phyloP scores from a whole-genome alignment of 2,329 filamentous ascomycete genomes.

The Colletotrichum eleusines region DNA sequence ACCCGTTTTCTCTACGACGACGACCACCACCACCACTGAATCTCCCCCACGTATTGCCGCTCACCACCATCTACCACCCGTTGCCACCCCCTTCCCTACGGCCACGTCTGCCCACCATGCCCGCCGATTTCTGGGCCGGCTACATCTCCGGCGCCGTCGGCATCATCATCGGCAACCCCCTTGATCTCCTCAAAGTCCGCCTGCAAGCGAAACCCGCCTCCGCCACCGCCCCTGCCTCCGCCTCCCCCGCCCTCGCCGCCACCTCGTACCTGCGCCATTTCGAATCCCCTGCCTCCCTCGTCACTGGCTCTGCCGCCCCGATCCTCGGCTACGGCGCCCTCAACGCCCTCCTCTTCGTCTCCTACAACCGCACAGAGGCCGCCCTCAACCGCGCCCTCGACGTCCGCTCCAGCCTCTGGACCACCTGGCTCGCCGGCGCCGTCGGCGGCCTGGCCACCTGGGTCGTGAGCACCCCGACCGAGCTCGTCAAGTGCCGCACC shows the following conservation, averaged over 20 bases:
- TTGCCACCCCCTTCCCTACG: background rate
- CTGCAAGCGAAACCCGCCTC: slow-evolving; percentile 71
- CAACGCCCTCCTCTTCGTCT: slow-evolving; percentile 89
- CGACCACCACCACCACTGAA: slow-evolving; percentile 1
- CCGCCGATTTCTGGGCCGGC: slow-evolving; percentile 92
- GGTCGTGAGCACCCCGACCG: slow-evolving; percentile 87
- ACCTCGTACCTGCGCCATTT: slow-evolving; percentile 49
- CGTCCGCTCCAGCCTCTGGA: slow-evolving; percentile 64
- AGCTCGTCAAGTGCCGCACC: slow-evolving; percentile 89
- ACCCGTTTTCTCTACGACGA: slow-evolving; percentile 27
- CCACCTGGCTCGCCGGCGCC: slow-evolving; percentile 84
- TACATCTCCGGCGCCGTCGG: slow-evolving; percentile 88
- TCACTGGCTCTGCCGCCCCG: slow-evolving; percentile 82
- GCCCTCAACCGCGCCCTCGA: slow-evolving; percentile 62
- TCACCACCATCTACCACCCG: background rate
- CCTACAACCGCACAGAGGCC: slow-evolving; percentile 86
- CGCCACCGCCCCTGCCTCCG: slow-evolving; percentile 24
- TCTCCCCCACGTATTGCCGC: slow-evolving; percentile 1
- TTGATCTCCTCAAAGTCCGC: slow-evolving; percentile 75
- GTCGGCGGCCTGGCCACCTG: slow-evolving; percentile 87
- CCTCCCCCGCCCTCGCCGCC: slow-evolving; percentile 38
- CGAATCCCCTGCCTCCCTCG: slow-evolving; percentile 54
- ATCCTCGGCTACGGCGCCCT: slow-evolving; percentile 91
- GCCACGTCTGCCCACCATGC: slow-evolving; percentile 65
- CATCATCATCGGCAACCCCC: slow-evolving; percentile 54